These are phyloP conservation scores for Golubevia pallescens DNA, from an alignment of 1,284 basidiomycete genomes.

Conservation along the genomic window DNA sequence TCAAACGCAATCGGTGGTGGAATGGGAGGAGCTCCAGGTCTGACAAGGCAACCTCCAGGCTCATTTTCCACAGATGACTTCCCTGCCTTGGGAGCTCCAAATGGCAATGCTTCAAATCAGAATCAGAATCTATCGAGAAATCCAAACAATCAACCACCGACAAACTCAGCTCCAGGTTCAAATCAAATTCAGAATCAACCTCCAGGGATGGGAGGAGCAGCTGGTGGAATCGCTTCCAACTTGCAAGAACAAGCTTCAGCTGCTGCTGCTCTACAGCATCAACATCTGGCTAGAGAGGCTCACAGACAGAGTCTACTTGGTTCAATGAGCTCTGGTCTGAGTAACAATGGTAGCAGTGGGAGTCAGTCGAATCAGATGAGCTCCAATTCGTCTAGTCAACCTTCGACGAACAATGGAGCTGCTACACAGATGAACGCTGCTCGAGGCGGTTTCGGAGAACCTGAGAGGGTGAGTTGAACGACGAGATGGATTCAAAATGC, in stretches of 20 bases:
- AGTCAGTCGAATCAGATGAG: constrained; percentile 6
- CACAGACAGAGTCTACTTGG: constrained; percentile 36
- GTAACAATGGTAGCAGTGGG: background rate
- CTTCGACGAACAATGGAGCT: constrained; percentile 3
- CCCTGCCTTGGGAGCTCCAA: constrained; percentile 31
- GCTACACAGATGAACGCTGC: constrained; percentile 38
- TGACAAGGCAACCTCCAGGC: constrained; percentile 15
- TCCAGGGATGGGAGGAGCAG: constrained; percentile 6
- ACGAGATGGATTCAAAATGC: no score
- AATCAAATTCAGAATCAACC: constrained; percentile 6
- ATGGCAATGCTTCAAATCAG: constrained; percentile 1
- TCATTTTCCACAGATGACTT: constrained; percentile 56
- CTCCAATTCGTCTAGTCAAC: constrained; percentile 5
- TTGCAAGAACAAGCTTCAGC: constrained; percentile 47
- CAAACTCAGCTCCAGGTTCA: constrained; percentile 4
- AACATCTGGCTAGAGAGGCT: constrained; percentile 43
- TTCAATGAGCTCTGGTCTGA: constrained; percentile 18
- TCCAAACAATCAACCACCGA: background rate
- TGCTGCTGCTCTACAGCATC: constrained; percentile 50
- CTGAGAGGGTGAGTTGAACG: constrained; percentile 18
- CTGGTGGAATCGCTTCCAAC: constrained; percentile 17
- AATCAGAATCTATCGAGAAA: background rate
- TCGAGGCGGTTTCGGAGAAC: constrained; percentile 47
- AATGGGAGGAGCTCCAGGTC: background rate
- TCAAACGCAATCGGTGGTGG: background rate